Base-by-base conservation (phyloP, 805 yeast species). In the Zygosaccharomyces bailii region DNA sequence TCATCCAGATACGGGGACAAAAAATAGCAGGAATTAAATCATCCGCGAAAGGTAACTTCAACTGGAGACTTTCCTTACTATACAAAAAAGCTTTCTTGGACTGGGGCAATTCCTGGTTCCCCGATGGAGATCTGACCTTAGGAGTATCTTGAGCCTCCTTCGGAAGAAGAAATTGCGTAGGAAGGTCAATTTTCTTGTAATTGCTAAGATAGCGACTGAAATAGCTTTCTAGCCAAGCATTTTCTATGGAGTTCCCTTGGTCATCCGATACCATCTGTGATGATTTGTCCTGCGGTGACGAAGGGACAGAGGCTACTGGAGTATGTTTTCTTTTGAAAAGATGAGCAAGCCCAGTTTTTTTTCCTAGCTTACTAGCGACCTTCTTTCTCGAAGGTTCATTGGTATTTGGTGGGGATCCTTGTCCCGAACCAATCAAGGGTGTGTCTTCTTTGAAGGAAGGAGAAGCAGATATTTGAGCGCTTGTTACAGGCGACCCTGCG, bases 1-100 rank as follows among this genome's bases (percentile, higher is more conserved):
- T 38, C 30, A 53, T 40, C 65, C 66, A 62, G 9, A 63, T 25
- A 49, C 59, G 52, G 0, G 67, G 66, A 25, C 60, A 55, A 30
- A 50, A 50, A 3, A 61, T 49, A 7, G 55, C 50, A 2, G 66
- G 67, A 2, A 62, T 46, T 4, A 57, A 50, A 40, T 57, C 46
- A 10, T 51, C 49, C 24, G 50, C 44, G 34, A 63, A 56, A 2
- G 67, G 66, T 29, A 63, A 45, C 36, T 42, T 52, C 6, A 61
- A 36, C 39, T 55, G 54, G 10, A 60, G 32, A 25, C 49, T 49
- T 25, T 59, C 60, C 29, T 49, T 51, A 16, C 50, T 51, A 43
- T 57, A 60, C 6, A 46, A 30, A 30, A 43, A 45, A 6, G 49
- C 49, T 10, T 47, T 50, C 25, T 38, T 39, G 30, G 51, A 44